These are phyloP conservation scores for Ascochyta fabae DNA, from an alignment of 2,329 filamentous ascomycete genomes.

Conservation along the genomic window DNA sequence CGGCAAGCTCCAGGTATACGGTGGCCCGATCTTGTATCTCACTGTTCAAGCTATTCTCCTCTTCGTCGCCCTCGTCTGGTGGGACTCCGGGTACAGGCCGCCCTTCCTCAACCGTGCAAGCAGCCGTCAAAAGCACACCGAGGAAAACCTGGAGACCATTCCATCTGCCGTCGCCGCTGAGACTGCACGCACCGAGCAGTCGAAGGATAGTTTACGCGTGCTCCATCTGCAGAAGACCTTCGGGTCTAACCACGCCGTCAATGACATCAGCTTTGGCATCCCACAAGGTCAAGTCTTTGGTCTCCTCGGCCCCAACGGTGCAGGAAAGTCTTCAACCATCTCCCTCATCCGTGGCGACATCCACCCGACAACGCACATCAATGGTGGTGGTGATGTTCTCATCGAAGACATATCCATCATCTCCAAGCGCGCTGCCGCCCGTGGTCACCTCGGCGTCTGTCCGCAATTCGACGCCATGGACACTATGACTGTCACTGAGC, in stretches of 20 bases:
- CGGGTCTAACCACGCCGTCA: slow-evolving; percentile 74
- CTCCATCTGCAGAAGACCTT: slow-evolving; percentile 83
- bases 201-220: slow-evolving; percentile 75
- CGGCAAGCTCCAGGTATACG: slow-evolving; percentile 74
- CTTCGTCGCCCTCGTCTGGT: slow-evolving; percentile 77
- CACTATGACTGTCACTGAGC: slow-evolving; percentile 86
- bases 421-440: slow-evolving; percentile 73
- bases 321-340: slow-evolving; percentile 90
- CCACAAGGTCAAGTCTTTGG: slow-evolving; percentile 84
- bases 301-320: slow-evolving; percentile 87
- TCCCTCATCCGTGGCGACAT: slow-evolving; percentile 89
- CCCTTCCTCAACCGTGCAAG: slow-evolving; percentile 55
- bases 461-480: slow-evolving; percentile 81
- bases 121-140: slow-evolving; percentile 47
- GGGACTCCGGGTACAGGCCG: slow-evolving; percentile 73
- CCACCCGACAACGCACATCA: slow-evolving; percentile 64
- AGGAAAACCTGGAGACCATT: slow-evolving; percentile 53
- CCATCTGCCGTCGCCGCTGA: slow-evolving; percentile 69
- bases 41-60: slow-evolving; percentile 74
- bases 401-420: slow-evolving; percentile 80
- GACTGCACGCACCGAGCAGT: slow-evolving; percentile 65
- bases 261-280: slow-evolving; percentile 85
- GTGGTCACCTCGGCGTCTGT: slow-evolving; percentile 85
- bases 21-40: slow-evolving; percentile 84
- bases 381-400: slow-evolving; percentile 76